A percentile compares a stretch with the other conserved stretches of the same genome.
Evolutionary conservation across 2,329 filamentous ascomycete genomes (phyloP).

Genomic region (Ophiostoma ips): DNA sequence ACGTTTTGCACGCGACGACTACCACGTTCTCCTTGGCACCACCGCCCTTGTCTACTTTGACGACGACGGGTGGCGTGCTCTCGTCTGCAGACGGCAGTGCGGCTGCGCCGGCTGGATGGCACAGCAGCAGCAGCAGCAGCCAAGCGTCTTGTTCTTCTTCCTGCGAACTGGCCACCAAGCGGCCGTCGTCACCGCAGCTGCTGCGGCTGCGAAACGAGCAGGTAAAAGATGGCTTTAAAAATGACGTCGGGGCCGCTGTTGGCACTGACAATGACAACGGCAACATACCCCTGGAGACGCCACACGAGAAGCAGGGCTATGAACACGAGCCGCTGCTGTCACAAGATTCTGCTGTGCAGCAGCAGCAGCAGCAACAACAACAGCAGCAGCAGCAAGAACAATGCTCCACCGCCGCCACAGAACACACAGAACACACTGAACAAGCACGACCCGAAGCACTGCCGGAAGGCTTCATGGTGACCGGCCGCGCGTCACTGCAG

Average conservation of each 20-base stretch:
- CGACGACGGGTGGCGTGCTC: no score
- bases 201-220: not conserved
- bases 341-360: not conserved
- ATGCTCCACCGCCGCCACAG: not conserved
- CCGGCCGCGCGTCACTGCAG: constrained; percentile 22
- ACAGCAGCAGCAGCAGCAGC: not conserved
- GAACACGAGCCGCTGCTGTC: not conserved
- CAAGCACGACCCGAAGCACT: constrained; percentile 18
- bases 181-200: not conserved
- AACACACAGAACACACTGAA: no score
- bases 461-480: constrained; percentile 22
- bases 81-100: no score
- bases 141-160: no score
- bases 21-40: no score
- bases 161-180: no score
- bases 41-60: no score
- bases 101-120: no score
- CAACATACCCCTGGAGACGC: not conserved
- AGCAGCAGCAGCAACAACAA: not conserved
- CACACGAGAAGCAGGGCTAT: not conserved
- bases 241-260: not conserved
- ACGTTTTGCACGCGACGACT: no score
- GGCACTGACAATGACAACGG: not conserved
- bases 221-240: no score
- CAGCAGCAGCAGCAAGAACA: not conserved